Conservation (phyloP, 495 filamentous ascomycete species). For the Delitschia confertaspora region DNA sequence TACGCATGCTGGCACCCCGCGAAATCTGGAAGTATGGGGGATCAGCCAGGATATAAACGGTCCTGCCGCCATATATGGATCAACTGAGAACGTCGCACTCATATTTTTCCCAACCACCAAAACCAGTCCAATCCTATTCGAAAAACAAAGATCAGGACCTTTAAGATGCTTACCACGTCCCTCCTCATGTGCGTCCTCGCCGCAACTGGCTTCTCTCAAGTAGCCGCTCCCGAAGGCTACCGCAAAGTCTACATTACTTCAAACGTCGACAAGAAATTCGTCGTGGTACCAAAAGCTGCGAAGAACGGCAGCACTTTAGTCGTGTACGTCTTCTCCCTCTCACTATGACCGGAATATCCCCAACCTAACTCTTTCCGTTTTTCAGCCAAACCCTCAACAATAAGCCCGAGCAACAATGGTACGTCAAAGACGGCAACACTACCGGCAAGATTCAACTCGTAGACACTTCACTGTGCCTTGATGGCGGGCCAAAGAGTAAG, state of each 20-base stretch:
- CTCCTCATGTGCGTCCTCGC: slow-evolving; percentile 39
- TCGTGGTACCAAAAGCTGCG: slow-evolving; percentile 38
- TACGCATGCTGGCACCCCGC: not conserved
- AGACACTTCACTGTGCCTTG: slow-evolving; percentile 41
- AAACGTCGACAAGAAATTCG: slow-evolving; percentile 43
- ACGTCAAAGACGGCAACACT: slow-evolving; percentile 34
- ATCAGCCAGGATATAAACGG: slow-evolving; percentile 8
- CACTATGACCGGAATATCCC: not conserved
- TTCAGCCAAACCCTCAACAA: slow-evolving; percentile 37
- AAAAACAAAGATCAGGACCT: too few species aligned
- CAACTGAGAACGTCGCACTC: not conserved
- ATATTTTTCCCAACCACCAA: not conserved
- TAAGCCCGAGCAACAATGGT: slow-evolving; percentile 45
- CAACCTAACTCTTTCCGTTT: not conserved
- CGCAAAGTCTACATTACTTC: slow-evolving; percentile 44
- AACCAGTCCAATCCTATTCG: too few species aligned
- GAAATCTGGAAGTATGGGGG: not conserved
- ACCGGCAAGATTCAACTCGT: slow-evolving; percentile 41
- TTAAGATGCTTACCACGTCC: slow-evolving; percentile 37
- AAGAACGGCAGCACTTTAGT: slow-evolving; percentile 36
- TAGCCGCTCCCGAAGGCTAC: slow-evolving; percentile 37
- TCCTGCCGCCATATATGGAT: not conserved
- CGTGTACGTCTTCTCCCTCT: slow-evolving; percentile 33
- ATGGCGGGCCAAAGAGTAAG: slow-evolving; percentile 43
- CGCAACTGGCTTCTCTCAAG: slow-evolving; percentile 40